Conservation (phyloP, 1,284 basidiomycete species). For the Neolentinus lepideus region DNA sequence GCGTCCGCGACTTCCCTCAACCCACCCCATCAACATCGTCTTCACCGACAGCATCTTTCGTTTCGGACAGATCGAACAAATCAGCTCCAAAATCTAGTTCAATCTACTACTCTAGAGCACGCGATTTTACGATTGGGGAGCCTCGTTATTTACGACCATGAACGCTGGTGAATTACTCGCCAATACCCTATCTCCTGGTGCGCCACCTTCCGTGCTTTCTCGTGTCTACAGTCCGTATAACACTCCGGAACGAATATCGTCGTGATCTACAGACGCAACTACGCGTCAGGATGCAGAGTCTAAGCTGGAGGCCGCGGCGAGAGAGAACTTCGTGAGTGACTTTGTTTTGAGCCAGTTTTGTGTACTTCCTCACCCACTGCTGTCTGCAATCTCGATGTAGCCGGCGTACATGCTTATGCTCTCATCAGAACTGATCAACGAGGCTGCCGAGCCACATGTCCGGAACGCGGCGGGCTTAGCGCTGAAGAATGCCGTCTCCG, state of each 20-base stretch:
- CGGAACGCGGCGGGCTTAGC: constrained; percentile 94
- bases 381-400: constrained; percentile 30
- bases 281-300: constrained; percentile 86
- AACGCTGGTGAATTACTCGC: constrained; percentile 85
- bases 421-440: constrained; percentile 75
- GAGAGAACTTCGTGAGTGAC: constrained; percentile 76
- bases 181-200: constrained; percentile 86
- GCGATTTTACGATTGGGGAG: neutral
- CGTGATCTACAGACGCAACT: constrained; percentile 52
- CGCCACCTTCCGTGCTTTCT: constrained; percentile 27
- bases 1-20: neutral
- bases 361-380: constrained; percentile 11
- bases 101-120: neutral
- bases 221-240: constrained; percentile 19
- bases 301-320: constrained; percentile 79
- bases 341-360: constrained; percentile 3
- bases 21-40: neutral
- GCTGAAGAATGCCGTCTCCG: constrained; percentile 92
- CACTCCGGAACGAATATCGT: constrained; percentile 14
- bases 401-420: constrained; percentile 88
- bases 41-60: neutral
- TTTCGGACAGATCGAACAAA: neutral
- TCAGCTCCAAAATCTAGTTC: neutral
- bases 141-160: constrained; percentile 45
- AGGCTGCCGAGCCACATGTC: constrained; percentile 66